Percentiles rank a stretch among this genome's conserved stretches.
Conservation (phyloP, 163 green algal species). For the Prototheca wickerhamii region DNA sequence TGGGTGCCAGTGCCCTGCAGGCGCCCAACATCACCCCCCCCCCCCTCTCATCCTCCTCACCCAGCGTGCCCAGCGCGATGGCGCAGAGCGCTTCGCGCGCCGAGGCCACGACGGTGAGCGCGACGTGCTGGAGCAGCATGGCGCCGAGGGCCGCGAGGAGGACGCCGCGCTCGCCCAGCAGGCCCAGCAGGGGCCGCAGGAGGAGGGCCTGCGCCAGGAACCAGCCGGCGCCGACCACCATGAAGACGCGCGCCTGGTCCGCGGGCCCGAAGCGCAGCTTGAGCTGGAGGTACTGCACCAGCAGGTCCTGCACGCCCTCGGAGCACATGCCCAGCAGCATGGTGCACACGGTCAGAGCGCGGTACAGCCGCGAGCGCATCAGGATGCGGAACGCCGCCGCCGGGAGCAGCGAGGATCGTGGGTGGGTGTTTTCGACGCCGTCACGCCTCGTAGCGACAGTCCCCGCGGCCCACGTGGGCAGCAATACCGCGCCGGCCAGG, state of each 20-base stretch:
- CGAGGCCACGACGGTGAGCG: slow-evolving; percentile 24
- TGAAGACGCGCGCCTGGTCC: slow-evolving; percentile 46
- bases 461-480: no score
- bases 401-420: neutral
- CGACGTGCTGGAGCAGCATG: slow-evolving; percentile 23
- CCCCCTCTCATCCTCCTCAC: slow-evolving; percentile 2
- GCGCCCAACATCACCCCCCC: neutral
- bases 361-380: slow-evolving; percentile 30
- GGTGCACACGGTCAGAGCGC: slow-evolving; percentile 31
- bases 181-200: slow-evolving; percentile 30
- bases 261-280: slow-evolving; percentile 47
- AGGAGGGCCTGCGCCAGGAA: slow-evolving; percentile 42
- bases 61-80: slow-evolving; percentile 35
- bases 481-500: no score
- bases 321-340: slow-evolving; percentile 34
- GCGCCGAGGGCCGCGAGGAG: slow-evolving; percentile 32
- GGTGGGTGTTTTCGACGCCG: neutral
- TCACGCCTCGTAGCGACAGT: neutral
- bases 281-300: slow-evolving; percentile 69
- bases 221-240: slow-evolving; percentile 28
- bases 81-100: slow-evolving; percentile 32
- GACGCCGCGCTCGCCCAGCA: slow-evolving; percentile 29
- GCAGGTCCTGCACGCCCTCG: slow-evolving; percentile 55
- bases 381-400: slow-evolving; percentile 29
- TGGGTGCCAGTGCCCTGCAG: neutral